Conservation (phyloP, 208 protist genomes). For the Porcisia deanei region DNA sequence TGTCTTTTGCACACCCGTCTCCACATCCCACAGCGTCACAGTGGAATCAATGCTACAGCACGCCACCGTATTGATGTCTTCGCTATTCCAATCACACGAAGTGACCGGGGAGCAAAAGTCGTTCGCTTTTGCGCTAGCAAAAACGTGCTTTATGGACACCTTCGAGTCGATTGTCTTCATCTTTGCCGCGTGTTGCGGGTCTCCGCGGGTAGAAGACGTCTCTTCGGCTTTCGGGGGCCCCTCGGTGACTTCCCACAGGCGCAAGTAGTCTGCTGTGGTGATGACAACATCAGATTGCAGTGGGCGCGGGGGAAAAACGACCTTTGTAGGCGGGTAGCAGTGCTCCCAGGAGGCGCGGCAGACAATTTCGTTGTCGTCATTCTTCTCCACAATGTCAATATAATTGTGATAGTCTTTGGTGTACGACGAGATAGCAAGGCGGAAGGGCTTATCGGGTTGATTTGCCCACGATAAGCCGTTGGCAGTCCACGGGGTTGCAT, state of each 20-base stretch:
- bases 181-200: slow-evolving; percentile 21
- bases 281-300: slow-evolving; percentile 93
- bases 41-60: slow-evolving; percentile 99
- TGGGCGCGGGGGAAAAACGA: slow-evolving; percentile 94
- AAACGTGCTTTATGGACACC: slow-evolving; percentile 91
- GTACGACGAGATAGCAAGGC: slow-evolving; percentile 96
- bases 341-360: slow-evolving; percentile 94
- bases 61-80: slow-evolving; percentile 95
- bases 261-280: slow-evolving; percentile 98
- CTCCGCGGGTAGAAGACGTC: slow-evolving; percentile 3
- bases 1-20: slow-evolving; percentile 85
- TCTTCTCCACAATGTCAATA: slow-evolving; percentile 89
- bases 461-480: slow-evolving; percentile 94
- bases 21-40: slow-evolving; percentile 98
- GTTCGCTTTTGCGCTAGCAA: slow-evolving; percentile 83
- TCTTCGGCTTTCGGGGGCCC: slow-evolving; percentile 22
- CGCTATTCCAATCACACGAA: slow-evolving; percentile 99
- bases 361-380: slow-evolving; percentile 63
- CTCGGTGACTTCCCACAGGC: slow-evolving; percentile 95
- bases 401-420: slow-evolving; percentile 97
- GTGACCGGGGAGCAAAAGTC: slow-evolving; percentile 99
- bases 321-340: slow-evolving; percentile 97
- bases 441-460: slow-evolving; percentile 39
- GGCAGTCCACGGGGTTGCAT: slow-evolving; percentile 95
- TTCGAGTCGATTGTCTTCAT: slow-evolving; percentile 55